A percentile compares a stretch with the other conserved stretches of the same genome.
These are phyloP conservation scores for Dimargaris cristalligena DNA, from an alignment of 192 early-diverging fungal species.

Conservation along the genomic window DNA sequence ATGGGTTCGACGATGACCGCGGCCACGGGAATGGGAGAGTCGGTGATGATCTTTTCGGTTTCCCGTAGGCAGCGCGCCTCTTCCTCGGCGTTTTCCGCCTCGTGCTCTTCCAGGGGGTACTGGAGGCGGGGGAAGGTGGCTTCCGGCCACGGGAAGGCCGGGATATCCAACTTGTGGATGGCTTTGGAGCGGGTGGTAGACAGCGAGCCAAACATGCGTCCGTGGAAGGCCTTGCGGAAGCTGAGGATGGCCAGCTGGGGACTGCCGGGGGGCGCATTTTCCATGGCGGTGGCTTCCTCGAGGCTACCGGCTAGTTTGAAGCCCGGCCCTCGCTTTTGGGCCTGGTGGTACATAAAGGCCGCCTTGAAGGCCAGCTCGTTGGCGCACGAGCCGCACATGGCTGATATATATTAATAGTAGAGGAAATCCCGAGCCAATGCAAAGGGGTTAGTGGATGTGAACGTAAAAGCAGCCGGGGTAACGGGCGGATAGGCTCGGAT, in stretches of 20 bases:
- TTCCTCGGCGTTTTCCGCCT: slow-evolving; percentile 35
- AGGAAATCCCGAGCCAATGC: too few species aligned
- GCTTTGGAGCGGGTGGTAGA: slow-evolving; percentile 50
- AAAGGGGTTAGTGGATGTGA: too few species aligned
- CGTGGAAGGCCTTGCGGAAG: slow-evolving; percentile 46
- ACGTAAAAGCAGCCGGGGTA: background rate
- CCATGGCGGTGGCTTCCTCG: slow-evolving; percentile 40
- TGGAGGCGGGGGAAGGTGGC: slow-evolving; percentile 46
- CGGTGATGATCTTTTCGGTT: slow-evolving; percentile 31
- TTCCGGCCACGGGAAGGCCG: slow-evolving; percentile 47
- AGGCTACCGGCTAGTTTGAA: slow-evolving; percentile 14
- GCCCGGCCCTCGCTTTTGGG: slow-evolving; percentile 26
- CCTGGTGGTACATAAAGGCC: slow-evolving; percentile 47
- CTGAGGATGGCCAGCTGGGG: slow-evolving; percentile 49
- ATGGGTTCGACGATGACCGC: slow-evolving; percentile 54
- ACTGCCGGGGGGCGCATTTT: slow-evolving; percentile 41
- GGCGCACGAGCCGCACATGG: slow-evolving; percentile 54
- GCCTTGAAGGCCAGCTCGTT: slow-evolving; percentile 63
- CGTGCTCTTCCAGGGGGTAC: slow-evolving; percentile 44
- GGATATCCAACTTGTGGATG: slow-evolving; percentile 57
- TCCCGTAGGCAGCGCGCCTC: slow-evolving; percentile 36
- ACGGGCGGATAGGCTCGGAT: background rate
- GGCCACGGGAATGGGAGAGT: slow-evolving; percentile 32
- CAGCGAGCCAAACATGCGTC: slow-evolving; percentile 50
- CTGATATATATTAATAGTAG: too few species aligned